These are phyloP conservation scores for Bimuria novae-zelandiae DNA, from an alignment of 2,329 filamentous ascomycete species.

Conservation along the genomic window DNA sequence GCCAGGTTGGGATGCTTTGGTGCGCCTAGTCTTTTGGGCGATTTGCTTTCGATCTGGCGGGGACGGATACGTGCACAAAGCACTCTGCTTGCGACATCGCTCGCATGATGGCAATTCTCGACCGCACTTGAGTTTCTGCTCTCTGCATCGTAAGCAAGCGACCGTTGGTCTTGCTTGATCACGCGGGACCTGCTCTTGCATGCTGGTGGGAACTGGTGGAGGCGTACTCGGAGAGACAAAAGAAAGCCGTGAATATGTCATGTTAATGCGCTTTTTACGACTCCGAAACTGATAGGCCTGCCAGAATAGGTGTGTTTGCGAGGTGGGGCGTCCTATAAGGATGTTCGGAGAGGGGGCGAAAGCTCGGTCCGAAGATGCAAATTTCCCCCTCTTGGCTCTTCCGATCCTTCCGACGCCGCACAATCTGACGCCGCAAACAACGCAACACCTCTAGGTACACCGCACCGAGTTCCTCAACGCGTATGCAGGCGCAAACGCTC, in stretches of 20 bases:
- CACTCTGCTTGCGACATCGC: conserved; percentile 1
- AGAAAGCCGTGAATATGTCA: too few relatives aligned
- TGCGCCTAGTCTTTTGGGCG: neutral
- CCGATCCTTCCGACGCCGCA: neutral
- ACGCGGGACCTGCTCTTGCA: neutral
- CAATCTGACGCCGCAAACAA: neutral
- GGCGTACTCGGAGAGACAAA: neutral
- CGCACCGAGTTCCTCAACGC: too few relatives aligned
- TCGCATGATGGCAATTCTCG: neutral
- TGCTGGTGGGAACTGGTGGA: neutral
- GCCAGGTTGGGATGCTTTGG: neutral
- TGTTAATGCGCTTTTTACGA: too few relatives aligned
- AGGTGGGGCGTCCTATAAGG: too few relatives aligned
- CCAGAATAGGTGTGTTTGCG: too few relatives aligned
- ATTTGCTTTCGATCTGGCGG: conserved; percentile 3
- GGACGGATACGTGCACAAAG: neutral
- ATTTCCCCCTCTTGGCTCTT: neutral
- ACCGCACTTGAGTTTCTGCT: conserved; percentile 2
- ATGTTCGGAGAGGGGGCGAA: neutral
- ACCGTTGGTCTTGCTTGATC: neutral
- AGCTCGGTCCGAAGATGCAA: neutral
- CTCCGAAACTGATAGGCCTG: too few relatives aligned
- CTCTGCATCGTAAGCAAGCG: conserved; percentile 4
- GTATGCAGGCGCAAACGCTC: too few relatives aligned
- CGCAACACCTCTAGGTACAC: too few relatives aligned